These are phyloP conservation scores for Vachellia pachyceras DNA, from an alignment of 306 rosid genomes.

Conservation along the genomic window DNA sequence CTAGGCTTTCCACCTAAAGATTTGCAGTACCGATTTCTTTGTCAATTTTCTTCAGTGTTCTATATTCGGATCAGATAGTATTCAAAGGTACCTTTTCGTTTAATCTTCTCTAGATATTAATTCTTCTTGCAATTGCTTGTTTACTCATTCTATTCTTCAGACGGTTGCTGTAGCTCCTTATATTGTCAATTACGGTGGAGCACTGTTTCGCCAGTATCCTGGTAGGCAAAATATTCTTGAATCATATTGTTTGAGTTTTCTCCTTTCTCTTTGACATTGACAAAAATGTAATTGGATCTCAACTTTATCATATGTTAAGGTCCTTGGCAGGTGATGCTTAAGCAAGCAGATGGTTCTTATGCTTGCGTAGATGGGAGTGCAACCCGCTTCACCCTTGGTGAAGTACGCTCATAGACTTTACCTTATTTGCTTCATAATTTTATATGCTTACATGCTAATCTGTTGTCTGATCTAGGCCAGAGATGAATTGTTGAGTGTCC, in stretches of 20 bases:
- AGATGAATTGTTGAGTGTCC: constrained; percentile 89
- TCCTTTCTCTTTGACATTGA: neutral
- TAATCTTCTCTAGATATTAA: constrained; percentile 10
- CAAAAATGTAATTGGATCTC: neutral
- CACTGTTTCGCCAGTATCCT: constrained; percentile 91
- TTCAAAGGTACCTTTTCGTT: constrained; percentile 66
- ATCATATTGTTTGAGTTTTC: neutral
- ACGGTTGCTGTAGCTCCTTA: constrained; percentile 93
- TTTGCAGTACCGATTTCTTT: constrained; percentile 95
- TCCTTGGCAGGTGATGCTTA: constrained; percentile 99
- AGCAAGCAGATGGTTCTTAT: constrained; percentile 90
- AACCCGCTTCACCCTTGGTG: constrained; percentile 86
- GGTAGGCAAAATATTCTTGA: constrained; percentile 55
- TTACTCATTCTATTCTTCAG: constrained; percentile 49
- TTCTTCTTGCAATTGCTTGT: constrained; percentile 38
- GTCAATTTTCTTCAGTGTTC: constrained; percentile 90
- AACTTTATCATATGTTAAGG: constrained; percentile 55
- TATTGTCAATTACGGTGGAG: constrained; percentile 90
- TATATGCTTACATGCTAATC: constrained; percentile 38
- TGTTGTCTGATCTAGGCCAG: constrained; percentile 65
- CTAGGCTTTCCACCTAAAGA: constrained; percentile 89
- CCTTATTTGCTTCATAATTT: constrained; percentile 31
- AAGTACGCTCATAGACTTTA: constrained; percentile 57
- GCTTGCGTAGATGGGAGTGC: constrained; percentile 96
- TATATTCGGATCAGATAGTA: constrained; percentile 89